These are phyloP conservation scores for Malassezia arunalokei DNA, from an alignment of 1,284 basidiomycete species.

Conservation along the genomic window DNA sequence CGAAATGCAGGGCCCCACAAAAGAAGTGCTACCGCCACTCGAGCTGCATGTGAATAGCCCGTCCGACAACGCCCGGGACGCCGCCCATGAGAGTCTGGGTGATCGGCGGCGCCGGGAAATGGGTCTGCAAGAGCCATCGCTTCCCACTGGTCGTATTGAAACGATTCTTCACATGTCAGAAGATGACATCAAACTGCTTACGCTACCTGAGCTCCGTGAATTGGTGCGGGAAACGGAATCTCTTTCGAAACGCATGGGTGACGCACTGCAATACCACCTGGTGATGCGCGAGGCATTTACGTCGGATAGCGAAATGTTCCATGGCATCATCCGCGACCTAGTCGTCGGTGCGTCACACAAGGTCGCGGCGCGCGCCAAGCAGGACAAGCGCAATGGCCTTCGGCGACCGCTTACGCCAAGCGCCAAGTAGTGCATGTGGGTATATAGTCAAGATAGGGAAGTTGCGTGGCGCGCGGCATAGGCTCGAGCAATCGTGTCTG, in stretches of 20 bases:
- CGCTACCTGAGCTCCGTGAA: slow-evolving; percentile 32
- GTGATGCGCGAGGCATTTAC: slow-evolving; percentile 33
- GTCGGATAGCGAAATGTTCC: slow-evolving; percentile 40
- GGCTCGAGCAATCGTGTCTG: slow-evolving; percentile 10
- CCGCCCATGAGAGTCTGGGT: slow-evolving; percentile 21
- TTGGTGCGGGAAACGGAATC: slow-evolving; percentile 27
- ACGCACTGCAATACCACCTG: slow-evolving; percentile 36
- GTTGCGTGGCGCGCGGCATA: not conserved
- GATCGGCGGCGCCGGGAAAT: slow-evolving; percentile 30
- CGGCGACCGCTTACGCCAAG: slow-evolving; percentile 6
- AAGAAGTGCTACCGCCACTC: slow-evolving; percentile 24
- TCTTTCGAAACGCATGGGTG: slow-evolving; percentile 27
- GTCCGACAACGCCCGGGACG: not conserved
- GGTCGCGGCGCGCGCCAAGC: slow-evolving; percentile 1
- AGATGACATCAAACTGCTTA: slow-evolving; percentile 34
- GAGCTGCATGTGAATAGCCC: slow-evolving; percentile 24
- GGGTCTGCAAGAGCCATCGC: slow-evolving; percentile 21
- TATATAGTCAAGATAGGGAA: not conserved
- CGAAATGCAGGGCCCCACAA: slow-evolving; percentile 20
- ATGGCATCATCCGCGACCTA: slow-evolving; percentile 41
- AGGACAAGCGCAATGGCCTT: slow-evolving; percentile 3
- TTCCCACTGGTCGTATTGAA: slow-evolving; percentile 27
- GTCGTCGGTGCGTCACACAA: slow-evolving; percentile 29
- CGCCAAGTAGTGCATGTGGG: not conserved
- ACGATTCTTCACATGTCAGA: slow-evolving; percentile 18